Evolutionary conservation across 2,329 filamentous ascomycete species (phyloP), one percentile per base, ranked within the genome.

Genomic region (Tolypocladium nubicola): DNA sequence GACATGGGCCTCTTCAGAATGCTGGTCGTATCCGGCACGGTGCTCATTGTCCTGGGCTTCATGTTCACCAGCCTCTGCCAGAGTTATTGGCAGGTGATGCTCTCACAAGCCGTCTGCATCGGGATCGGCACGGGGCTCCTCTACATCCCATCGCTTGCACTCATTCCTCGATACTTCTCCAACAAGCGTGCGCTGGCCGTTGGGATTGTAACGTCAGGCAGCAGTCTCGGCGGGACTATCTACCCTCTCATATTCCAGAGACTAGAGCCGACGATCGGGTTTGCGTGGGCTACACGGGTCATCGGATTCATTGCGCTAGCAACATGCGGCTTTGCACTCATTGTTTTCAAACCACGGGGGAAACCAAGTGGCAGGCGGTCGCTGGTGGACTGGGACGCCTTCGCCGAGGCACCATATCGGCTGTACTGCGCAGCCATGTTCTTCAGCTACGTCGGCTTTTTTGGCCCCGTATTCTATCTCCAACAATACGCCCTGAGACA

Each of bases 381-480:
- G 1, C 26, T 21, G n/a, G 56, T 60, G 43, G 60, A 61, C 39
- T 33, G 54, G 13, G 54, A 57, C 4, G 60, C 60, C 11, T 57
- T 59, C 35, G 55, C 61, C 21, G 67, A 70, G 49, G 57, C 52
- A 0, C 62, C 71, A 0, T 74, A 66, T 52, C 57, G 70, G 4
- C 57, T 72, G 21, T 71, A 67, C 59, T 68, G 66, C 56, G 45
- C 67, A 0, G 67, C 63, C 37, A 66, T 70, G 53, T 69, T 67
- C 62, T 65, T 73, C 58, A 69, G 65, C 60, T 68, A 70, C 61
- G 49, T 73, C 43, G 64, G 61, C 52, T 68, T 72, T 63, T 73
- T 68, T 64, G 68, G 71, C 16, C 75, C 74, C 1, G 72, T 75
- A 54, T 79, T 76, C 64, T 79, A 77, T 58, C 66, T 78, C 39